Percentiles rank a stretch among this genome's conserved stretches.
Conservation (phyloP, 2,329 filamentous ascomycete species). For the Colletotrichum cereale region DNA sequence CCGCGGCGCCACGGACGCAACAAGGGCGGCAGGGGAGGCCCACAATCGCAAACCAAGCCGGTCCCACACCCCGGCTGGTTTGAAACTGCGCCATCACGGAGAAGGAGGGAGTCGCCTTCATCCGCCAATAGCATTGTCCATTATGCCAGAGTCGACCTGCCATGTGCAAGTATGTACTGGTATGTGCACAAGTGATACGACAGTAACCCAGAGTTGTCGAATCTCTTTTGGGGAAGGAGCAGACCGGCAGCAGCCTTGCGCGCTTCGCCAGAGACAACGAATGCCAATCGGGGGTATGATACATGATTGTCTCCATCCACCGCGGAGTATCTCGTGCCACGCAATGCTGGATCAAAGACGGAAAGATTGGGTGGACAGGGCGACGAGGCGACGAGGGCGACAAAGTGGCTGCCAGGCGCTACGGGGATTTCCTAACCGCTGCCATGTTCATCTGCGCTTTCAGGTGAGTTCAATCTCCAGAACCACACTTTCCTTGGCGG, state of each 20-base stretch:
- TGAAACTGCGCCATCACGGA: constrained; percentile 39
- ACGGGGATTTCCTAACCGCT: constrained; percentile 14
- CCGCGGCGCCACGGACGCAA: constrained; percentile 18
- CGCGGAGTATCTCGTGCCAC: not conserved
- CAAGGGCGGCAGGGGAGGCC: constrained; percentile 17
- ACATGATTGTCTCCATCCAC: not conserved
- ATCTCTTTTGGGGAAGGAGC: too few species aligned
- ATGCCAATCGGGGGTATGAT: constrained; percentile 4
- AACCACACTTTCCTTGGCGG: constrained; percentile 8
- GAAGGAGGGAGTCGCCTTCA: constrained; percentile 13
- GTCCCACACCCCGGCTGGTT: constrained; percentile 26
- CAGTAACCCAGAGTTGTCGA: too few species aligned
- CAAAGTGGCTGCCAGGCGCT: constrained; percentile 1
- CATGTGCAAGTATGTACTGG: too few species aligned
- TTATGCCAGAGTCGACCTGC: not conserved
- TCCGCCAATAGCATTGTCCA: constrained; percentile 1
- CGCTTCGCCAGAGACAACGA: not conserved
- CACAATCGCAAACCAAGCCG: constrained; percentile 12
- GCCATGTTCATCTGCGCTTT: constrained; percentile 11
- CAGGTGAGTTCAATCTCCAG: constrained; percentile 14
- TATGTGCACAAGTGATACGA: too few species aligned
- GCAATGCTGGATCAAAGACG: not conserved
- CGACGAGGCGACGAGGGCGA: not conserved
- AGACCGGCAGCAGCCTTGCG: not conserved
- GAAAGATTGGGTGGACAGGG: not conserved